phyloP scores from a whole-genome alignment of 108 stramenopile genomes.

The Pinguiococcus pyrenoidosus region DNA sequence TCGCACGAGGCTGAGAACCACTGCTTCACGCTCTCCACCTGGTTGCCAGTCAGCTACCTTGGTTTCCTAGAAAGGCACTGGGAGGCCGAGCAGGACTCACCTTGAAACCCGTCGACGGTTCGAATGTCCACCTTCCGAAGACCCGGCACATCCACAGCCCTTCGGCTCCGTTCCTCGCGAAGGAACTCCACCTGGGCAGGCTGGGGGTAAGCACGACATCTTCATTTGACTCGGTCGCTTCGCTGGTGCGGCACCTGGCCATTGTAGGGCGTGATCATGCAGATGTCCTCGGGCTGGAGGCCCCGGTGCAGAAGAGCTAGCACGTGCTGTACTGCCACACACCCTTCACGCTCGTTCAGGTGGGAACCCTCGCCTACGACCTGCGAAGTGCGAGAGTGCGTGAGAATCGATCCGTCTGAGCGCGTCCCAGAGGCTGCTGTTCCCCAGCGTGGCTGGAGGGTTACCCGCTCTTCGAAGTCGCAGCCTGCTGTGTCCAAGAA shows the following conservation, averaged over 20 bases:
- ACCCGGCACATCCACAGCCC: slow-evolving; percentile 5
- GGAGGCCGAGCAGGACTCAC: no score
- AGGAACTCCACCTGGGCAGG: slow-evolving; percentile 32
- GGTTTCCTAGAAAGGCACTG: no score
- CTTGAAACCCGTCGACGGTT: slow-evolving; percentile 96
- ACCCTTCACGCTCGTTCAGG: slow-evolving; percentile 82
- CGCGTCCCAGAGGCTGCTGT: background rate
- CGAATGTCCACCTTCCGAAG: slow-evolving; percentile 71
- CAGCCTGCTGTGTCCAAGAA: slow-evolving; percentile 88
- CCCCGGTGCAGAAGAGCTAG: slow-evolving; percentile 50
- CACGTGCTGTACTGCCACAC: slow-evolving; percentile 61
- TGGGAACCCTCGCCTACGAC: slow-evolving; percentile 65
- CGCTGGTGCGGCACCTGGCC: slow-evolving; percentile 58
- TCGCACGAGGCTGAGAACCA: slow-evolving; percentile 85
- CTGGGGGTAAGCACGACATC: no score
- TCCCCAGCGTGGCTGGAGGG: slow-evolving; percentile 47
- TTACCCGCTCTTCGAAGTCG: slow-evolving; percentile 66
- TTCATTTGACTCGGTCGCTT: background rate
- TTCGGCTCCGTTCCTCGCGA: slow-evolving; percentile 44
- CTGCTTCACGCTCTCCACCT: slow-evolving; percentile 89
- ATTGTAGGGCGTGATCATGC: slow-evolving; percentile 96
- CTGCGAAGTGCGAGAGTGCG: slow-evolving; percentile 31
- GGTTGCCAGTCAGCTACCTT: no score
- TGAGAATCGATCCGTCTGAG: background rate
- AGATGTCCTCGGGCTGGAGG: slow-evolving; percentile 59